Conservation (phyloP, 208 protist species). For the Histomonas meleagridis region DNA sequence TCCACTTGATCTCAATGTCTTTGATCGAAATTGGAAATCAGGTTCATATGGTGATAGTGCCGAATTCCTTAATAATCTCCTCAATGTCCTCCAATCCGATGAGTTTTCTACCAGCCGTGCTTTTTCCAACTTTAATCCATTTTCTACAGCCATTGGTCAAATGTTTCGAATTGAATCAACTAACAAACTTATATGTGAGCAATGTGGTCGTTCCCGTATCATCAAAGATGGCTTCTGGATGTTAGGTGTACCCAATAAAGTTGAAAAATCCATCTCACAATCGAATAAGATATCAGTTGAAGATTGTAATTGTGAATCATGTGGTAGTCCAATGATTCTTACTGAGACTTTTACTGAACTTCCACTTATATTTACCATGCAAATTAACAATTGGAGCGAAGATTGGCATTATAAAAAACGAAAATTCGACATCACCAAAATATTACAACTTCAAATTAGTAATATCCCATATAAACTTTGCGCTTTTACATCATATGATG, state of each 20-base stretch:
- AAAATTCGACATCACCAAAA: background rate
- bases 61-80: background rate
- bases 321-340: background rate
- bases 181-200: background rate
- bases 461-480: background rate
- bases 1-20: background rate
- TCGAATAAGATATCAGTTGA: background rate
- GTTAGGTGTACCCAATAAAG: background rate
- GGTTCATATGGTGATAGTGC: background rate
- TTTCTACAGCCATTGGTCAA: slow-evolving; percentile 3
- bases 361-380: background rate
- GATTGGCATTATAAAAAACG: background rate
- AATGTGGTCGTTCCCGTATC: background rate
- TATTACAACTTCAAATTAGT: background rate
- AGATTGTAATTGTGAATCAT: background rate
- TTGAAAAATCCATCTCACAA: background rate
- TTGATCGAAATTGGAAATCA: background rate
- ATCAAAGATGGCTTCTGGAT: background rate
- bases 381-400: background rate
- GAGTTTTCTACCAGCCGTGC: background rate
- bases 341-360: background rate
- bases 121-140: background rate
- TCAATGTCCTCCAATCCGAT: background rate
- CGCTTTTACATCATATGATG: background rate
- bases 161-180: background rate